A percentile compares a stretch with the other conserved stretches of the same genome.
phyloP scores from a whole-genome alignment of 768 basidiomycete species.

The Psilocybe subaeruginosa region DNA sequence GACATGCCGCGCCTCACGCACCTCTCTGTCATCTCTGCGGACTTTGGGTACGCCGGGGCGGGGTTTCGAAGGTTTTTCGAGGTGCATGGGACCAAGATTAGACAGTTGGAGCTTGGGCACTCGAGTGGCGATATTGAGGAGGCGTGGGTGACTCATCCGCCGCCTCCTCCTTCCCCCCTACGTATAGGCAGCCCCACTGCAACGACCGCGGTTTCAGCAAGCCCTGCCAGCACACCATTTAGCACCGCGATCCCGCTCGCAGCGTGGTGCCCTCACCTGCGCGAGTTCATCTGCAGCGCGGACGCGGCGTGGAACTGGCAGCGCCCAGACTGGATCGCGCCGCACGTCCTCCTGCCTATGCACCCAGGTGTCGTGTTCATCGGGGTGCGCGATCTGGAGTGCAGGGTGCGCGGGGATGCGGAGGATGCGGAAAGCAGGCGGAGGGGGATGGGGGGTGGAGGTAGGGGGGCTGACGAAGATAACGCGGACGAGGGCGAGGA shows the following conservation, averaged over 20 bases:
- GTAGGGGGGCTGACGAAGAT: not conserved
- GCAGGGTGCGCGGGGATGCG: conserved; percentile 54
- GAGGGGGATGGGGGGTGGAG: not conserved
- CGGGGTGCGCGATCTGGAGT: conserved; percentile 73
- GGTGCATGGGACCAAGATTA: conserved; percentile 62
- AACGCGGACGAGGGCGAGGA: conserved; percentile 27
- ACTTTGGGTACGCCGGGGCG: conserved; percentile 68
- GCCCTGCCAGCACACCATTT: not conserved
- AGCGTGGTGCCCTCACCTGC: conserved; percentile 71
- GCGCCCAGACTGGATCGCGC: conserved; percentile 79
- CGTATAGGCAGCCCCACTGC: not conserved
- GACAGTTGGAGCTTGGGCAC: conserved; percentile 75
- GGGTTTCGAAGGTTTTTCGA: conserved; percentile 71
- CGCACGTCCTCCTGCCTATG: conserved; percentile 68
- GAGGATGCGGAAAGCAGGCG: conserved; percentile 27
- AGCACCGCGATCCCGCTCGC: conserved; percentile 47
- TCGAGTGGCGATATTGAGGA: conserved; percentile 69
- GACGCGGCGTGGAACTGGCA: conserved; percentile 86
- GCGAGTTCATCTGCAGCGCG: conserved; percentile 72
- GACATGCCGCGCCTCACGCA: conserved; percentile 63
- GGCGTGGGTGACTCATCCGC: conserved; percentile 59
- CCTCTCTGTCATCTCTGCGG: conserved; percentile 69
- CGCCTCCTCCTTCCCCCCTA: conserved; percentile 32
- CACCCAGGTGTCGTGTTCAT: conserved; percentile 68
- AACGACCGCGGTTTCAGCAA: not conserved